Evolutionary conservation across 441 rosid genomes (phyloP).

Genomic region (Rhodomyrtus psidioides): DNA sequence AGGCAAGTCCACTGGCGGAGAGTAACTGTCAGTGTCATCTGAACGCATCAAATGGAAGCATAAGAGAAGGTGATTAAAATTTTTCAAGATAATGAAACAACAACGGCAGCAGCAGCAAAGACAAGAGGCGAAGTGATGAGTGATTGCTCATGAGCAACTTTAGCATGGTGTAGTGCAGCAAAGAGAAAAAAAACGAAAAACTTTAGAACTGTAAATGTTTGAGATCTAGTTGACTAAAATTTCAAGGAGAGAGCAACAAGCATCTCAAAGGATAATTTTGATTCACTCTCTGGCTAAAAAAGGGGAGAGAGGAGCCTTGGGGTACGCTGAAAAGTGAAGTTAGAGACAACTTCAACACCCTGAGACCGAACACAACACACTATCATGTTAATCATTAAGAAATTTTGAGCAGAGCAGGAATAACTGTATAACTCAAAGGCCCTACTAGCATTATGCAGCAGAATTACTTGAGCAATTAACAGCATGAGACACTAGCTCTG

Average conservation of each 20-base stretch:
- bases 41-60: conserved; percentile 13
- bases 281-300: neutral
- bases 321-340: too few species aligned
- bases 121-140: neutral
- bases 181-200: neutral
- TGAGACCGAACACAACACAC: neutral
- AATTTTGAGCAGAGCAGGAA: neutral
- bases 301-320: too few species aligned
- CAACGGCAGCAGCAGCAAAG: neutral
- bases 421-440: neutral
- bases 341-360: neutral
- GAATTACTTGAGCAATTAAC: neutral
- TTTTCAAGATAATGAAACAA: neutral
- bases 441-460: neutral
- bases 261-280: neutral
- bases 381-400: neutral
- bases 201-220: neutral
- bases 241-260: neutral
- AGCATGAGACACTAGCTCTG: neutral
- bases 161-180: neutral
- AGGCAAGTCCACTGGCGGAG: conserved; percentile 8
- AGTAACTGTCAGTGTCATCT: conserved; percentile 14
- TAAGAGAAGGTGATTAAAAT: neutral
- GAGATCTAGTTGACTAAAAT: neutral
- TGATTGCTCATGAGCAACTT: neutral